Percentiles rank a stretch among this genome's conserved stretches.
Conservation (phyloP, 306 rosid genomes). For the Castanea mollissima region DNA sequence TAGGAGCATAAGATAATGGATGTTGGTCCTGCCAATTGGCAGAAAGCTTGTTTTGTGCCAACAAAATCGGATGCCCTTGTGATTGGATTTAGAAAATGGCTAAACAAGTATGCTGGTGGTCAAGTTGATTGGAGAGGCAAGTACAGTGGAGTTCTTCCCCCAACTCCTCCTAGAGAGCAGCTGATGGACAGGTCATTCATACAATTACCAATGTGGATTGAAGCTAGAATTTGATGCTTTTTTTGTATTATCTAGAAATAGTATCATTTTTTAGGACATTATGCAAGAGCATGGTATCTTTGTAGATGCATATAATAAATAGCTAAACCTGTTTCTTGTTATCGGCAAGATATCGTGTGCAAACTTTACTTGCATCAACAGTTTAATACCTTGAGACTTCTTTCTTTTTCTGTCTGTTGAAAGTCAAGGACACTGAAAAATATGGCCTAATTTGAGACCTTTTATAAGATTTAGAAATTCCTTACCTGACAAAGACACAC, state of each 20-base stretch:
- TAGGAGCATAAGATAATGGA: constrained; percentile 74
- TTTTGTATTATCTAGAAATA: background rate
- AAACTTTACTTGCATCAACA: no score
- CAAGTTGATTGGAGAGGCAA: constrained; percentile 88
- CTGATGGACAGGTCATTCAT: constrained; percentile 75
- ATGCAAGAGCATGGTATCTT: background rate
- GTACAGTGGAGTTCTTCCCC: constrained; percentile 66
- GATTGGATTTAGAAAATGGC: constrained; percentile 81
- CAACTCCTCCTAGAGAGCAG: constrained; percentile 77
- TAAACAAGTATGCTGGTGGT: constrained; percentile 72
- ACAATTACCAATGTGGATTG: constrained; percentile 1
- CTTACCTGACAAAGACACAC: background rate
- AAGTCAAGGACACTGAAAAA: background rate
- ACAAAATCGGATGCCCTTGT: constrained; percentile 81
- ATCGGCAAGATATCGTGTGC: no score
- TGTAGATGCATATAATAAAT: background rate
- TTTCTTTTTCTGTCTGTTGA: background rate
- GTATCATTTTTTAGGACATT: background rate
- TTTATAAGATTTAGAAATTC: background rate
- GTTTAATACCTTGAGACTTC: background rate
- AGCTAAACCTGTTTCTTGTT: background rate
- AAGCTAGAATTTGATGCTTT: constrained; percentile 2
- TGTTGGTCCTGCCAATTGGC: constrained; percentile 63
- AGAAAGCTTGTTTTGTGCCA: constrained; percentile 82
- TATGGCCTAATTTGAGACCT: background rate